These are phyloP conservation scores for Chrysosphaeria jannelii DNA, from an alignment of 2,329 filamentous ascomycete genomes.

Conservation along the genomic window DNA sequence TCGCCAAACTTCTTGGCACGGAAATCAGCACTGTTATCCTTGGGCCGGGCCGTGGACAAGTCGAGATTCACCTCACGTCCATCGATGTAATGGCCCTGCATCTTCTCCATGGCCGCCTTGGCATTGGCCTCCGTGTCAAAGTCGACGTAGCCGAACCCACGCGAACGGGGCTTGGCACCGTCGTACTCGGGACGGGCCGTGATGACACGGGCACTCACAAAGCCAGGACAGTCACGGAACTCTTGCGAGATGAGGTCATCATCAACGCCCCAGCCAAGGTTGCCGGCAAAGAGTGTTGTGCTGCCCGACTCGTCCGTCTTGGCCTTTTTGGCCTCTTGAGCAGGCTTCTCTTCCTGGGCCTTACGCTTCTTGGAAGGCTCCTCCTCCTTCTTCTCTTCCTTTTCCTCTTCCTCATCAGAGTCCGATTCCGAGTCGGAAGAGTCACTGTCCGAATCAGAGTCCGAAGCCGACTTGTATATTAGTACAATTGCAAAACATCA, in stretches of 20 bases:
- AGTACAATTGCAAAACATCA: too few species aligned
- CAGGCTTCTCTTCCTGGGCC: constrained; percentile 16
- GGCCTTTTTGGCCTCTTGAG: constrained; percentile 3
- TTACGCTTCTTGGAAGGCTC: constrained; percentile 36
- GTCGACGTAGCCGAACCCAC: constrained; percentile 84
- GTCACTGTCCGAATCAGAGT: constrained; percentile 6
- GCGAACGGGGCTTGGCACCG: constrained; percentile 53
- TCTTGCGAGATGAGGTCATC: constrained; percentile 55
- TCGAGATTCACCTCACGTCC: constrained; percentile 11
- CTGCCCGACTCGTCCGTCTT: constrained; percentile 6
- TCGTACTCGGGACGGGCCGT: too few species aligned
- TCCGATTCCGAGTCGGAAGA: constrained; percentile 7
- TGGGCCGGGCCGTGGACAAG: constrained; percentile 10
- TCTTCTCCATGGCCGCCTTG: constrained; percentile 12
- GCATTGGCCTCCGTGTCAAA: constrained; percentile 29
- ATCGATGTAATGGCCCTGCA: constrained; percentile 10
- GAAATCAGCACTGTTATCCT: constrained; percentile 18
- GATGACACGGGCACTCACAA: constrained; percentile 48
- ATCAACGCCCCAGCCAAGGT: constrained; percentile 72
- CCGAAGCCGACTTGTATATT: constrained; percentile 5
- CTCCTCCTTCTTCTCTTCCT: constrained; percentile 21
- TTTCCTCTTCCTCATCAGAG: constrained; percentile 8
- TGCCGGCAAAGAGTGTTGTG: constrained; percentile 62
- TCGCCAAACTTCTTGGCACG: constrained; percentile 48
- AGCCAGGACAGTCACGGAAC: constrained; percentile 51